Evolutionary conservation across 2,329 filamentous ascomycete species (phyloP).

Genomic region (Colletotrichum godetiae): DNA sequence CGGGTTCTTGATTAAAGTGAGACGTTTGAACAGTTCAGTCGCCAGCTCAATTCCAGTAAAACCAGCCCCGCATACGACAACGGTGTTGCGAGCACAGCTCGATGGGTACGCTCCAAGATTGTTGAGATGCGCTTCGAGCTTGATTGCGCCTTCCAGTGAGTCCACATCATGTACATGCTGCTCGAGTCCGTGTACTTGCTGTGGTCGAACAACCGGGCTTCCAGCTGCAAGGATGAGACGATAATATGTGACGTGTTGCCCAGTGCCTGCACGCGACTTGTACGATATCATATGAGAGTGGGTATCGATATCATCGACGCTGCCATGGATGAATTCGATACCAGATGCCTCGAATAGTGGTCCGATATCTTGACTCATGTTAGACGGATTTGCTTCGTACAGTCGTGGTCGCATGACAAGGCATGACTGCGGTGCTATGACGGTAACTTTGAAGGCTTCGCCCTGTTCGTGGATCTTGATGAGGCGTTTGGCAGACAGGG

Average conservation of each 20-base stretch:
- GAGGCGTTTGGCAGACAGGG: conserved; percentile 47
- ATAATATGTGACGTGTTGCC: conserved; percentile 42
- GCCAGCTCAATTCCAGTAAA: conserved; percentile 50
- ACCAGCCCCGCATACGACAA: conserved; percentile 47
- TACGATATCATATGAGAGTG: conserved; percentile 35
- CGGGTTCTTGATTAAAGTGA: conserved; percentile 37
- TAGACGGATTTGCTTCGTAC: conserved; percentile 45
- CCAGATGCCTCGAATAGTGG: conserved; percentile 42
- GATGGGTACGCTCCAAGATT: conserved; percentile 38
- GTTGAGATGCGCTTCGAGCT: conserved; percentile 45
- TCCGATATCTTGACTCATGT: conserved; percentile 39
- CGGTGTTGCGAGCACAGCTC: conserved; percentile 44
- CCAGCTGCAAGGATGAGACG: conserved; percentile 51
- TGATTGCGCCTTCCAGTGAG: conserved; percentile 40
- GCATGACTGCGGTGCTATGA: conserved; percentile 46
- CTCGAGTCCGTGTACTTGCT: conserved; percentile 42
- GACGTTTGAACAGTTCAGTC: conserved; percentile 44
- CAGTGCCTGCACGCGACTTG: conserved; percentile 7
- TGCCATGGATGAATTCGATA: conserved; percentile 42
- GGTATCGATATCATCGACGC: conserved; percentile 39
- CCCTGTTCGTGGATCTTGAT: conserved; percentile 39
- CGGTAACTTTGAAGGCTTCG: conserved; percentile 41
- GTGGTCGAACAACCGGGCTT: conserved; percentile 45
- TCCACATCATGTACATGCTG: conserved; percentile 50
- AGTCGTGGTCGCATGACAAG: conserved; percentile 49